A percentile compares a stretch with the other conserved stretches of the same genome.
Conservation (phyloP, 2,329 filamentous ascomycete species). For the Ascochyta lentis region DNA sequence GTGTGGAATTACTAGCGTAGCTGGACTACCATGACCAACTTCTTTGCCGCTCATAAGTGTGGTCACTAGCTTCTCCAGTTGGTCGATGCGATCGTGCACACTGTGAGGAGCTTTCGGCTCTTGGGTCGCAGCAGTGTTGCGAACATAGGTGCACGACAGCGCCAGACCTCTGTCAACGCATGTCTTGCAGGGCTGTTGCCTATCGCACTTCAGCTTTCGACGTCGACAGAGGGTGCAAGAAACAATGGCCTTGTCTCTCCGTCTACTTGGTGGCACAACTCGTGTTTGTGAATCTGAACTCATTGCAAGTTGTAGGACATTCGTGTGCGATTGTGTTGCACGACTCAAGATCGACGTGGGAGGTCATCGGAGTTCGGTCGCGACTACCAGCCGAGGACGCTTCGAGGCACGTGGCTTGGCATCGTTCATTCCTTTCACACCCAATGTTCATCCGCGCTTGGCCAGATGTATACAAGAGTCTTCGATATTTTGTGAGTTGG, state of each 20-base stretch:
- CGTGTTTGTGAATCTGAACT: conserved; percentile 24
- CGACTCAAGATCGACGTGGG: not conserved
- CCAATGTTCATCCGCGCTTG: not conserved
- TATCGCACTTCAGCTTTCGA: conserved; percentile 44
- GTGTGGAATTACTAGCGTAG: conserved; percentile 1
- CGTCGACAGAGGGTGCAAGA: conserved; percentile 29
- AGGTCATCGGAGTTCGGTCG: conserved; percentile 4
- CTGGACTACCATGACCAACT: conserved; percentile 8
- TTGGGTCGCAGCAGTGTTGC: conserved; percentile 24
- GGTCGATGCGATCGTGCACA: conserved; percentile 47
- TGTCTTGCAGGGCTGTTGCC: conserved; percentile 46
- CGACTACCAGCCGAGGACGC: conserved; percentile 1
- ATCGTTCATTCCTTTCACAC: too few species aligned
- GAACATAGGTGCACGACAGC: conserved; percentile 43
- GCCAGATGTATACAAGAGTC: not conserved
- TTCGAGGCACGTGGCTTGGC: not conserved
- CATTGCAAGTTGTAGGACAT: conserved; percentile 15
- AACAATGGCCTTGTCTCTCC: conserved; percentile 39
- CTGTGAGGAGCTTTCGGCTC: conserved; percentile 36
- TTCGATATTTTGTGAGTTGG: not conserved
- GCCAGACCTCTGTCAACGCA: conserved; percentile 47
- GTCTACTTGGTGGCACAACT: conserved; percentile 33
- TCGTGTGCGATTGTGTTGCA: not conserved
- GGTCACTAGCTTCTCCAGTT: conserved; percentile 47
- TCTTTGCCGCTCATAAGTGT: conserved; percentile 41